A percentile compares a stretch with the other conserved stretches of the same genome.
Conservation (phyloP, 2,329 filamentous ascomycete genomes). For the Venturia aucupariae region DNA sequence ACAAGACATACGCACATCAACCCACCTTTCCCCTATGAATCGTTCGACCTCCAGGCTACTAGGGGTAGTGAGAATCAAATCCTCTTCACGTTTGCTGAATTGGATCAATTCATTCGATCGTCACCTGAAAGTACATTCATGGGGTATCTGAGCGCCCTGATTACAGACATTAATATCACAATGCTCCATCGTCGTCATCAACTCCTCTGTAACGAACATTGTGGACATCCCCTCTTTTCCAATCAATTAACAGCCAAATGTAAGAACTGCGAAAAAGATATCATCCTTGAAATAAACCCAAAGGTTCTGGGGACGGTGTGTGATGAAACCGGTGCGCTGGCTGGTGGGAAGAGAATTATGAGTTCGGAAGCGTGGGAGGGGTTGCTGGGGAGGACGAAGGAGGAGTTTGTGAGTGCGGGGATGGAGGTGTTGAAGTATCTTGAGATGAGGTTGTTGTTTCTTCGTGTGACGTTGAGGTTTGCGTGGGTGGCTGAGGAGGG, state of each 20-base stretch:
- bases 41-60: slow-evolving; percentile 21
- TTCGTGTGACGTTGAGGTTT: slow-evolving; percentile 46
- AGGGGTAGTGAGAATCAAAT: slow-evolving; percentile 24
- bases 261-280: slow-evolving; percentile 31
- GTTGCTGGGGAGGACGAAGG: slow-evolving; percentile 36
- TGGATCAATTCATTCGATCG: slow-evolving; percentile 31
- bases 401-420: slow-evolving; percentile 34
- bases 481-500: slow-evolving; percentile 38
- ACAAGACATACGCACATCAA: slow-evolving; percentile 43
- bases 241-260: slow-evolving; percentile 35
- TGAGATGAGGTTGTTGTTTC: slow-evolving; percentile 43
- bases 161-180: slow-evolving; percentile 34
- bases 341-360: slow-evolving; percentile 45
- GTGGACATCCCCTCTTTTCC: slow-evolving; percentile 45
- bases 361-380: slow-evolving; percentile 44
- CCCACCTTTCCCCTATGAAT: slow-evolving; percentile 34
- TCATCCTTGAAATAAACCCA: slow-evolving; percentile 34
- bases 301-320: slow-evolving; percentile 34
- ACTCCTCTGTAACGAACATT: slow-evolving; percentile 41
- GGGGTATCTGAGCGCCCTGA: slow-evolving; percentile 37
- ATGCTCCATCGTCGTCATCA: slow-evolving; percentile 33
- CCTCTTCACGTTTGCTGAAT: slow-evolving; percentile 35
- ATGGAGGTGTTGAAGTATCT: slow-evolving; percentile 37
- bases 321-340: slow-evolving; percentile 49
- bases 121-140: slow-evolving; percentile 24